These are phyloP conservation scores for Micromonas commoda DNA, from an alignment of 139 green algal genomes.

Conservation along the genomic window DNA sequence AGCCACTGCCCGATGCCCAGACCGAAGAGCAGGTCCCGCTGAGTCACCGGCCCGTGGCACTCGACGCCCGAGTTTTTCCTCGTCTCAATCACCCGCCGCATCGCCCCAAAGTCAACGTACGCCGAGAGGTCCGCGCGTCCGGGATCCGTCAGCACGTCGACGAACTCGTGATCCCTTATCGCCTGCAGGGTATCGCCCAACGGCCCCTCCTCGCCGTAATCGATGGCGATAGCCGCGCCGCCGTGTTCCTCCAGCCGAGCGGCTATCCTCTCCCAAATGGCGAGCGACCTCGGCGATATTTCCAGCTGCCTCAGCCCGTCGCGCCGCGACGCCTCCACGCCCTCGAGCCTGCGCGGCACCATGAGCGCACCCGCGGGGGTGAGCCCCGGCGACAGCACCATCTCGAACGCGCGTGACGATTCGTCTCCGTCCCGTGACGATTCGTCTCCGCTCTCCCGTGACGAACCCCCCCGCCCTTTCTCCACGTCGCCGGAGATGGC, in stretches of 20 bases:
- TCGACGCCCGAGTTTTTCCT: conserved; percentile 19
- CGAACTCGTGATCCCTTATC: conserved; percentile 55
- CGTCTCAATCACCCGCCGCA: conserved; percentile 26
- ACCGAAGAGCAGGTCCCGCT: conserved; percentile 59
- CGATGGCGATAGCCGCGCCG: conserved; percentile 84
- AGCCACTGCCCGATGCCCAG: conserved; percentile 67
- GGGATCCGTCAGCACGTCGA: conserved; percentile 60
- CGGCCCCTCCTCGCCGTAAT: conserved; percentile 79
- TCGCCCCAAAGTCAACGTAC: conserved; percentile 81
- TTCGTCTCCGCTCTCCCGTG: not conserved
- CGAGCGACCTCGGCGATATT: conserved; percentile 54
- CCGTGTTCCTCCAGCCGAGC: conserved; percentile 52
- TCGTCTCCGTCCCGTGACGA: not conserved
- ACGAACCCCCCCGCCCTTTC: not conserved
- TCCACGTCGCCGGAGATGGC: not conserved
- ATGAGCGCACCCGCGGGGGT: conserved; percentile 60
- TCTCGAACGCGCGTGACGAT: not conserved
- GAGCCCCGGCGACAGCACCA: conserved; percentile 9
- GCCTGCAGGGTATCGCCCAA: conserved; percentile 64
- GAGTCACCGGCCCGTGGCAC: conserved; percentile 63
- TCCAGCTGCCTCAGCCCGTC: conserved; percentile 27
- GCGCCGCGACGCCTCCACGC: conserved; percentile 27
- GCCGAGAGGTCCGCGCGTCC: conserved; percentile 79
- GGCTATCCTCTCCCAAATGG: conserved; percentile 55
- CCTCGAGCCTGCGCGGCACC: conserved; percentile 57